These are phyloP conservation scores for Artemisia argyi DNA, from an alignment of 129 eudicot species.

Conservation along the genomic window DNA sequence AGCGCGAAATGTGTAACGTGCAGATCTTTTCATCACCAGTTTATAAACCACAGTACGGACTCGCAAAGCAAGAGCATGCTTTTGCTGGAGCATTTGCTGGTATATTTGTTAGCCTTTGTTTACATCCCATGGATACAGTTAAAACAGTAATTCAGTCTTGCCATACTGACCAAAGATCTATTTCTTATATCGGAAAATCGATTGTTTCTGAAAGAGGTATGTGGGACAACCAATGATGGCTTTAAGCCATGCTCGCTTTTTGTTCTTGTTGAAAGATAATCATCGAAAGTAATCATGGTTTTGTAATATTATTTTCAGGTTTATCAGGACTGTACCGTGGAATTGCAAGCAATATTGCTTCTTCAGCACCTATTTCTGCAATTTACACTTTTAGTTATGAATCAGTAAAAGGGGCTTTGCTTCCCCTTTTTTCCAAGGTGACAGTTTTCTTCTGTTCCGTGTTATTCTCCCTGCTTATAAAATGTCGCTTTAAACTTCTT, in stretches of 20 bases:
- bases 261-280: slow-evolving; percentile 4
- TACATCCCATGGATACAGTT: slow-evolving; percentile 93
- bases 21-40: slow-evolving; percentile 27
- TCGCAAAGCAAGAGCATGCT: slow-evolving; percentile 91
- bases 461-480: too few species aligned
- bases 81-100: slow-evolving; percentile 98
- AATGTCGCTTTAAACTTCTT: too few species aligned
- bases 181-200: slow-evolving; percentile 57
- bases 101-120: slow-evolving; percentile 79
- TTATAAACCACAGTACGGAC: slow-evolving; percentile 34
- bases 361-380: slow-evolving; percentile 98
- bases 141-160: slow-evolving; percentile 91
- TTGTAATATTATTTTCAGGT: slow-evolving; percentile 42
- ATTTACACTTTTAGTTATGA: slow-evolving; percentile 95
- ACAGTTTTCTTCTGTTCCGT: neutral
- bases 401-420: slow-evolving; percentile 76
- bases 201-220: slow-evolving; percentile 88
- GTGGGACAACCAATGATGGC: neutral
- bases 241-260: neutral
- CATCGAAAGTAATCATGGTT: slow-evolving; percentile 16
- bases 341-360: slow-evolving; percentile 74
- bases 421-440: slow-evolving; percentile 89
- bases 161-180: slow-evolving; percentile 56
- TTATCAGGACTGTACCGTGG: slow-evolving; percentile 89
- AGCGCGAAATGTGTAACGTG: slow-evolving; percentile 20